Base-by-base conservation (phyloP, 2,329 filamentous ascomycete species). In the Aspergillus sergii region DNA sequence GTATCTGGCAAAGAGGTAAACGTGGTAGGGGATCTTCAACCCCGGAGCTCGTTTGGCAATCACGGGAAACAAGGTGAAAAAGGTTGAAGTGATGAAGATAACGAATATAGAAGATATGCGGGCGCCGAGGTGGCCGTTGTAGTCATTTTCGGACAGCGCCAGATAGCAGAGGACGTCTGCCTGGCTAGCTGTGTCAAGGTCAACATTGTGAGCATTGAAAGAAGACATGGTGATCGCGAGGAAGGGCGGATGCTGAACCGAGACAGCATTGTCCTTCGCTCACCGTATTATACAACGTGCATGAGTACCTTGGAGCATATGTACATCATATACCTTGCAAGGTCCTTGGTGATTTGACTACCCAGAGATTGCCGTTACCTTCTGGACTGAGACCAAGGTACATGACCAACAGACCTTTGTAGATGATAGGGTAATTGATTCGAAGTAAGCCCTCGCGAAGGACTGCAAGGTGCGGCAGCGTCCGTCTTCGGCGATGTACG, bases 91-190 rank as follows among this genome's bases (percentile, higher is more conserved):
- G 63, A 82, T 53, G n/a, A 80, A 61, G 50, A 80, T 81, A 43
- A 83, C 80, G 65, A 82, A 83, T 58, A 82, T 69, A 26, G 81
- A 71, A 28, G 71, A 83, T 69, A 80, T 75, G 3, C 80, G 78
- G 1, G 76, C 77, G 10, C 81, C 81, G 1, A 82, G 65, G 4
- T 73, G 77, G 26, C 86, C 85, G 66, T 87, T 78, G 68, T 87
- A 88, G 23, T 87, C 82, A 67, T 87, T 87, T 0, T 69, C 73
- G 2, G 73, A 75, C 3, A 70, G 62, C 12, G 78, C 73, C 21
- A 87, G 69, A 71, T 82, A 86, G 71, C 86, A 88, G 68, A 85
- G 76, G 51, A 88, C 72, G 3, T 80, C 72, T 3, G 69, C 69
- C 2, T 77, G 75, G 67, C 82, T 80, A 12, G 74, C 80, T 1